These are phyloP conservation scores for Purshia tridentata DNA, from an alignment of 306 rosid species.

Conservation along the genomic window DNA sequence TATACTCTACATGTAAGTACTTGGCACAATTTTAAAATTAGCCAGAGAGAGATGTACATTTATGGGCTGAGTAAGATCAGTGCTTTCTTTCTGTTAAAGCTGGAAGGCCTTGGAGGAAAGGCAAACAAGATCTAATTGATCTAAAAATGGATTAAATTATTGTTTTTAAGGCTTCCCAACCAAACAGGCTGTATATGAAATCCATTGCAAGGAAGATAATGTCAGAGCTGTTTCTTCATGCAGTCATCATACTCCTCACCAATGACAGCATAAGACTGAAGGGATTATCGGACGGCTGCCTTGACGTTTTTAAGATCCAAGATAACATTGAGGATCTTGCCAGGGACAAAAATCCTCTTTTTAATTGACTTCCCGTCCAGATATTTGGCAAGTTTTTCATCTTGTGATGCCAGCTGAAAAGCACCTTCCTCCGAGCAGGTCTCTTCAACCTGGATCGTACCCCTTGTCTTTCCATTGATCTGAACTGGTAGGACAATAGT, in stretches of 20 bases:
- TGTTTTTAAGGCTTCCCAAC: neutral
- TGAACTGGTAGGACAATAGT: conserved; percentile 78
- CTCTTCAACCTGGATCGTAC: conserved; percentile 82
- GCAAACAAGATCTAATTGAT: neutral
- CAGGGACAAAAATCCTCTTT: conserved; percentile 79
- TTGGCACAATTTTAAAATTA: neutral
- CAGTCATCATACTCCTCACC: neutral
- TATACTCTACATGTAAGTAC: neutral
- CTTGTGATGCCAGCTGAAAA: conserved; percentile 57
- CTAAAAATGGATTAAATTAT: neutral
- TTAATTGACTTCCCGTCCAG: conserved; percentile 58
- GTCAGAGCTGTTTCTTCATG: neutral
- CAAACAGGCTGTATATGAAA: neutral
- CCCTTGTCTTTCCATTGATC: conserved; percentile 95
- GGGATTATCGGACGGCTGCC: conserved; percentile 41
- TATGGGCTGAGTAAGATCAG: neutral
- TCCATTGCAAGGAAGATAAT: neutral
- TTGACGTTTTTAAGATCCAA: conserved; percentile 64
- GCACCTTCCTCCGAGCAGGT: conserved; percentile 86
- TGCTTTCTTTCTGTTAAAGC: neutral
- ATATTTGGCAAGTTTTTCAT: conserved; percentile 77
- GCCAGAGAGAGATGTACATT: neutral
- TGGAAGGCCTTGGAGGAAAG: neutral
- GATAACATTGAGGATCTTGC: conserved; percentile 85
- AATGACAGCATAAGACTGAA: neutral